These are phyloP conservation scores for Tolypocladium sp. DNA, from an alignment of 2,329 filamentous ascomycete species.

Conservation along the genomic window DNA sequence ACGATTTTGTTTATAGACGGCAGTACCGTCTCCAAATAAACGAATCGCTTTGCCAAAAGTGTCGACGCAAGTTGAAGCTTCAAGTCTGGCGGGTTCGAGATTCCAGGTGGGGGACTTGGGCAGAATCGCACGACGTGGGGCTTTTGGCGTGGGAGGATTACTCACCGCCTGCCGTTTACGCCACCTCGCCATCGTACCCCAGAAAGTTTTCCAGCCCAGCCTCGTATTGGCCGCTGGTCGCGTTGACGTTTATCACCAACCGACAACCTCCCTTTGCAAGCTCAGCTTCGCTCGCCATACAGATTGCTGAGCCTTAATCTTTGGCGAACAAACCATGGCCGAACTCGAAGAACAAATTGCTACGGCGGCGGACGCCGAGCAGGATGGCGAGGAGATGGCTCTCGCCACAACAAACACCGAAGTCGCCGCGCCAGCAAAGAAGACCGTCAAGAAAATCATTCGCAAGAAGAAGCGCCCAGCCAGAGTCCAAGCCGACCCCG, in stretches of 20 bases:
- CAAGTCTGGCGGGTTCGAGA: constrained; percentile 10
- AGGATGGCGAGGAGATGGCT: constrained; percentile 20
- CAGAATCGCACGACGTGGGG: constrained; percentile 8
- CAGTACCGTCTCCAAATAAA: constrained; percentile 13
- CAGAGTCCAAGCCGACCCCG: constrained; percentile 80
- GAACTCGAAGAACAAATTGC: constrained; percentile 18
- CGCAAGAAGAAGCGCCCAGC: constrained; percentile 86
- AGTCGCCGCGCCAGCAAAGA: constrained; percentile 45
- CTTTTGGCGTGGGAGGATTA: background rate
- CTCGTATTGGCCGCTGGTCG: constrained; percentile 11
- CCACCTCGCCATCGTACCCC: background rate
- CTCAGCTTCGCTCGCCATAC: constrained; percentile 8
- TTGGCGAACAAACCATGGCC: constrained; percentile 17
- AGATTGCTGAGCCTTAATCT: background rate
- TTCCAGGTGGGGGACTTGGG: constrained; percentile 15
- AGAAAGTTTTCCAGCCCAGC: constrained; percentile 10
- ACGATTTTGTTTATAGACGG: constrained; percentile 21
- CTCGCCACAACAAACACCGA: constrained; percentile 30
- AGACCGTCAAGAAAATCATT: constrained; percentile 74
- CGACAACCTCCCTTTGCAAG: background rate
- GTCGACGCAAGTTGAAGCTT: background rate
- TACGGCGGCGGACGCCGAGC: constrained; percentile 13
- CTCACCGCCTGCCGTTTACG: constrained; percentile 20
- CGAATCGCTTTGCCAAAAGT: background rate
- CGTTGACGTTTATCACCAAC: constrained; percentile 6